phyloP scores from a whole-genome alignment of 192 early-diverging fungal species.

The Linnemannia schmuckeri region DNA sequence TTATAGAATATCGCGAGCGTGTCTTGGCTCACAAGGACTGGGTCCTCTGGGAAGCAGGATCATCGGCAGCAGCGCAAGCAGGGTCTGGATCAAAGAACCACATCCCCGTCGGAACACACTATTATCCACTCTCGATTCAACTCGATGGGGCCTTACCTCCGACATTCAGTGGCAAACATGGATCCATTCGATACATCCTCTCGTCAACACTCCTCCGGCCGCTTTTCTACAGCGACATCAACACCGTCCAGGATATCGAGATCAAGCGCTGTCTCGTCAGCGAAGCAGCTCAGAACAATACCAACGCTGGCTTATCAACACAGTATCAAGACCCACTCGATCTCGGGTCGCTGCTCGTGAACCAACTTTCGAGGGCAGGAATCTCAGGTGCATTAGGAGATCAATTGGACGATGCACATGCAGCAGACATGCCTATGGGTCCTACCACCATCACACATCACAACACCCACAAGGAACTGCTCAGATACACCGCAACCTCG shows the following conservation, averaged over 20 bases:
- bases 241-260: slow-evolving; percentile 52
- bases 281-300: neutral
- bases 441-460: slow-evolving; percentile 48
- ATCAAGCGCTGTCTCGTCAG: slow-evolving; percentile 60
- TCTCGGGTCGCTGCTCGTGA: slow-evolving; percentile 33
- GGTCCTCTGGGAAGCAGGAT: slow-evolving; percentile 56
- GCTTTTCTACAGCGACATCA: slow-evolving; percentile 59
- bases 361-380: slow-evolving; percentile 30
- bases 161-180: slow-evolving; percentile 61
- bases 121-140: slow-evolving; percentile 53
- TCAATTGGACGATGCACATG: neutral
- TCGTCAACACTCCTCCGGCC: slow-evolving; percentile 55
- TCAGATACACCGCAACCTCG: slow-evolving; percentile 45
- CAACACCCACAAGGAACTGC: slow-evolving; percentile 49
- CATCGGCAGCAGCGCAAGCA: neutral
- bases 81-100: slow-evolving; percentile 45
- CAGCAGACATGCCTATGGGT: slow-evolving; percentile 4
- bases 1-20: slow-evolving; percentile 50
- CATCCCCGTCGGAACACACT: slow-evolving; percentile 52
- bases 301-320: neutral
- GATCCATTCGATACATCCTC: slow-evolving; percentile 61
- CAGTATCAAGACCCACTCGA: slow-evolving; percentile 4
- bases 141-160: slow-evolving; percentile 57
- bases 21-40: slow-evolving; percentile 54
- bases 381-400: slow-evolving; percentile 11